phyloP scores from a whole-genome alignment of 306 rosid species.

The Prunus armeniaca region DNA sequence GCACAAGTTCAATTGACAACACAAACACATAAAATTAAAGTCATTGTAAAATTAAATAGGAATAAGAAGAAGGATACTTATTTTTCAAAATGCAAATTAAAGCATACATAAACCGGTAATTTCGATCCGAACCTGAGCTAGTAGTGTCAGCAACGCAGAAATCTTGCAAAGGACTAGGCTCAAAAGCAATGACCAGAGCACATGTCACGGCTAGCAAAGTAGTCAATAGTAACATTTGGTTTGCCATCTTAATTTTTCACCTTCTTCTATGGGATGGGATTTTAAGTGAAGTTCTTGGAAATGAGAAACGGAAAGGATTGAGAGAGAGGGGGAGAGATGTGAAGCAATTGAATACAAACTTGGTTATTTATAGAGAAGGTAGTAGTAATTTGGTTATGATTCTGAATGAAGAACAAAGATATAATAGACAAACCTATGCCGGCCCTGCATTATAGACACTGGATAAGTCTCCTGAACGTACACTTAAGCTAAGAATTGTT shows the following conservation, averaged over 20 bases:
- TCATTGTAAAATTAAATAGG: neutral
- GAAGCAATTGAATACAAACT: neutral
- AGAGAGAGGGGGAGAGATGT: neutral
- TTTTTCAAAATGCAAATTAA: neutral
- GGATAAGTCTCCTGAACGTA: neutral
- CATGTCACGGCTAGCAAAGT: conserved; percentile 15
- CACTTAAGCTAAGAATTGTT: neutral
- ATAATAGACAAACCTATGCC: neutral
- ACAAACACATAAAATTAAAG: neutral
- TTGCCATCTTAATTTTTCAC: conserved; percentile 5
- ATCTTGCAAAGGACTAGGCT: conserved; percentile 33
- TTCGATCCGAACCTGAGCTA: conserved; percentile 8
- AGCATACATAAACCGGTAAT: neutral
- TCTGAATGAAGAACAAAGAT: conserved; percentile 8
- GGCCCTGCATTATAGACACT: neutral
- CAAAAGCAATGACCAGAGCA: conserved; percentile 23
- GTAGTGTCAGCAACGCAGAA: conserved; percentile 32
- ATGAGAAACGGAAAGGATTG: neutral
- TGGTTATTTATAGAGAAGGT: neutral
- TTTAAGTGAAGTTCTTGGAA: neutral
- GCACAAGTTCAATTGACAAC: neutral
- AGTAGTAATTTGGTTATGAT: neutral
- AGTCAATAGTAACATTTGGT: conserved; percentile 3
- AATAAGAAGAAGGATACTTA: neutral
- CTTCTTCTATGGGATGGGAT: neutral